phyloP scores from a whole-genome alignment of 228 moss, liverwort and hornwort species.

The Sphagnum magellanicum region DNA sequence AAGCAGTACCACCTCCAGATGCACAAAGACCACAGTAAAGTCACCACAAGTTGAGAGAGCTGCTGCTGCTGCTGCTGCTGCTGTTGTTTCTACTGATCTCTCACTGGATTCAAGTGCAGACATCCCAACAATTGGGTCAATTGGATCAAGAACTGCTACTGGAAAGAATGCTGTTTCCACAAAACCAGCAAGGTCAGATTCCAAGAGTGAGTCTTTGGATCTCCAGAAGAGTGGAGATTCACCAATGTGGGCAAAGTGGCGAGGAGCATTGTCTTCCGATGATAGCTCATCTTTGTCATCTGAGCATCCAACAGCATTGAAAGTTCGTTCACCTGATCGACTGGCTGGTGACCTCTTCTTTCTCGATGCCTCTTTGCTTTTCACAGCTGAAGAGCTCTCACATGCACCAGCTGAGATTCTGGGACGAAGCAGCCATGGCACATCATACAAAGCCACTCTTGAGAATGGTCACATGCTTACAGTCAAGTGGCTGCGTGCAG shows the following conservation, averaged over 20 bases:
- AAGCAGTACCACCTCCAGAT: slow-evolving; percentile 20
- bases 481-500: slow-evolving; percentile 84
- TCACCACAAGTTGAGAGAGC: slow-evolving; percentile 26
- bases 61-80: slow-evolving; percentile 28
- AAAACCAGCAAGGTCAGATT: slow-evolving; percentile 10
- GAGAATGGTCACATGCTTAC: slow-evolving; percentile 57
- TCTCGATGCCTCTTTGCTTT: slow-evolving; percentile 62
- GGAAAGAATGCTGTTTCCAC: slow-evolving; percentile 15
- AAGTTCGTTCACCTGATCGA: slow-evolving; percentile 55
- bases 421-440: slow-evolving; percentile 85
- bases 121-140: too few species aligned
- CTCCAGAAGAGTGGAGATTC: slow-evolving; percentile 43
- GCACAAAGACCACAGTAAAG: slow-evolving; percentile 17
- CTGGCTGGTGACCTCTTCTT: slow-evolving; percentile 81
- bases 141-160: too few species aligned
- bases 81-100: slow-evolving; percentile 7
- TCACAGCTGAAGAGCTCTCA: slow-evolving; percentile 72
- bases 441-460: slow-evolving; percentile 71
- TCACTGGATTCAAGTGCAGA: too few species aligned
- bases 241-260: slow-evolving; percentile 40
- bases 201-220: slow-evolving; percentile 40
- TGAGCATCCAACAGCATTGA: slow-evolving; percentile 40
- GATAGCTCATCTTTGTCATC: slow-evolving; percentile 18
- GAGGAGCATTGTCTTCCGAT: slow-evolving; percentile 23
- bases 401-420: slow-evolving; percentile 80